These are phyloP conservation scores for Capronia epimyces DNA, from an alignment of 2,329 filamentous ascomycete genomes.

Conservation along the genomic window DNA sequence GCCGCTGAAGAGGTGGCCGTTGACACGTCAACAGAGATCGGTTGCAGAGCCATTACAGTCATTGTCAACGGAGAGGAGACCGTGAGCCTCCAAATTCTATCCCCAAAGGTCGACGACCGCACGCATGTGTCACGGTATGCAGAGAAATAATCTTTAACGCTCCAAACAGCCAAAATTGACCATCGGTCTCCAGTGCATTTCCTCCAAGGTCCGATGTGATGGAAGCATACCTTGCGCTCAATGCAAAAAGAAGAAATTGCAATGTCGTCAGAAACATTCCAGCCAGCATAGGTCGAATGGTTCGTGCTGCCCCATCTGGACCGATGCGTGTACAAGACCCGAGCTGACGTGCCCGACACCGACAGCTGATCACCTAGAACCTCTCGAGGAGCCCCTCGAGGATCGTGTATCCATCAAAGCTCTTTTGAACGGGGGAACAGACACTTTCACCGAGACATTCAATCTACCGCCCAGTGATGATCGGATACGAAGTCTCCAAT, in stretches of 20 bases:
- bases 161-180: too few species aligned
- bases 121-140: conserved; percentile 45
- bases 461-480: conserved; percentile 40
- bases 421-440: conserved; percentile 42
- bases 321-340: not conserved
- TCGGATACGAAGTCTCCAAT: conserved; percentile 35
- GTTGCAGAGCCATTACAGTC: conserved; percentile 43
- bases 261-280: conserved; percentile 33
- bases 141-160: conserved; percentile 2
- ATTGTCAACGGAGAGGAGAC: conserved; percentile 40
- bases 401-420: conserved; percentile 46
- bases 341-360: too few species aligned
- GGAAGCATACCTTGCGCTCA: conserved; percentile 42
- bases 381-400: conserved; percentile 12
- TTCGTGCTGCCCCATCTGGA: conserved; percentile 19
- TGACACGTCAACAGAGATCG: conserved; percentile 37
- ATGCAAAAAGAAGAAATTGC: conserved; percentile 40
- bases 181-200: conserved; percentile 36
- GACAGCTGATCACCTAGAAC: conserved; percentile 5
- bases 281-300: conserved; percentile 22
- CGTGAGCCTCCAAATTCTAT: conserved; percentile 43
- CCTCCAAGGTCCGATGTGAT: conserved; percentile 46
- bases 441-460: conserved; percentile 44
- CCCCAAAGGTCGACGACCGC: conserved; percentile 42
- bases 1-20: not conserved